Base-by-base conservation (phyloP, 306 rosid genomes). In the Cucurbita ficifolia region DNA sequence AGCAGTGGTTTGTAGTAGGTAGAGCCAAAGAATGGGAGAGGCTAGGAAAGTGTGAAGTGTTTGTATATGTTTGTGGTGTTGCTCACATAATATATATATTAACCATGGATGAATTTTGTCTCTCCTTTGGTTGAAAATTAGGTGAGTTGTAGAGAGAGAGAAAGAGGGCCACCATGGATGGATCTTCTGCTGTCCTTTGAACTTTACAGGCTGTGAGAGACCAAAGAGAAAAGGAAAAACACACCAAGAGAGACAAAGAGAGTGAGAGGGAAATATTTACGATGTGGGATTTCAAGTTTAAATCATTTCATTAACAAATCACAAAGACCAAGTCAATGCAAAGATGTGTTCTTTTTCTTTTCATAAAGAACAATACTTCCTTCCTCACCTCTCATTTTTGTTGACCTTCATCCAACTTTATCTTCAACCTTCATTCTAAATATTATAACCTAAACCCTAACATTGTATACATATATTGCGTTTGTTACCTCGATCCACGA, bases 121-220 rank as follows among this genome's bases (percentile, higher is more conserved):
- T 48, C 4, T 52, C 16, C 38, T 14, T 10, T 9, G 46, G 48
- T 56, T 57, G 49, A 14, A 75, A 69, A 62, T 53, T 21, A 74
- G 70, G 43, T 70, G 74, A 70, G 43, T 70, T 60, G 51, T 42
- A 69, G 70, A 74, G 55, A 46, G 55, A 46, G 80, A 77, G 8
- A 65, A 62, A 62, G 56, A 70, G 73, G 55, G 19, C 73, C 73
- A 67, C 73, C 36, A 21, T 22, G 46, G 22, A 64, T 65, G 46
- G 69, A 79, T 82, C 35, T 50, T 53, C 61, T 76, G 60, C 79
- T 92, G 91, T 86, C 85, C 81, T 84, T 77, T 77, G 22, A 60
- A 69, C 96, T 87, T 92, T 90, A 92, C 96, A 92, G 96, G 88
- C 88, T 82, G 76, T 80, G 81, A 76, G 64, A 78, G 79, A 74